phyloP scores from a whole-genome alignment of 2,329 filamentous ascomycete species.

The Acrocalymma vagum region DNA sequence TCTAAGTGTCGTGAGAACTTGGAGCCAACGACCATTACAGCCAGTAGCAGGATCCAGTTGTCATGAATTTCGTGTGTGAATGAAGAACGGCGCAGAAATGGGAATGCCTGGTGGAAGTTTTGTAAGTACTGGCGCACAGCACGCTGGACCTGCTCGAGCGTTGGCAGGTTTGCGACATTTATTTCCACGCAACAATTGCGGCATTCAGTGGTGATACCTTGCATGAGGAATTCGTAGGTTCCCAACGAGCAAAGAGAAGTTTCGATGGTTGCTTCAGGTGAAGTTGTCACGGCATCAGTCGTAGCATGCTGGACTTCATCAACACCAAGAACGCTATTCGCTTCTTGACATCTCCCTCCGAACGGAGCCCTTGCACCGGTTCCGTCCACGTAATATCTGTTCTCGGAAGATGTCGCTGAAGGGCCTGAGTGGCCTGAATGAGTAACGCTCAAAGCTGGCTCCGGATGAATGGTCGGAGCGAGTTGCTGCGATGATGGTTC shows the following conservation, averaged over 20 bases:
- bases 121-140: slow-evolving; percentile 35
- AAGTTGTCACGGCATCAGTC: no score
- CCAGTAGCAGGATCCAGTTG: slow-evolving; percentile 31
- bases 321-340: background rate
- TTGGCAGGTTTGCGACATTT: slow-evolving; percentile 24
- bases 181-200: slow-evolving; percentile 7
- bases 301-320: no score
- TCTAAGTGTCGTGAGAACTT: slow-evolving; percentile 22
- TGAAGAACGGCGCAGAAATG: slow-evolving; percentile 34
- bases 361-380: slow-evolving; percentile 22
- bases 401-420: slow-evolving; percentile 9
- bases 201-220: slow-evolving; percentile 11
- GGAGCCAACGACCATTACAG: slow-evolving; percentile 36
- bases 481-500: no score
- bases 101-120: slow-evolving; percentile 35
- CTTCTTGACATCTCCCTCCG: slow-evolving; percentile 13
- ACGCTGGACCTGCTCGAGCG: slow-evolving; percentile 22
- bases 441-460: no score
- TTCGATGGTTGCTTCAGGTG: background rate
- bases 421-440: slow-evolving; percentile 13
- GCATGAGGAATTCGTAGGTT: slow-evolving; percentile 12
- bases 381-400: slow-evolving; percentile 21
- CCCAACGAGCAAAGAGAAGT: background rate
- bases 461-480: no score
- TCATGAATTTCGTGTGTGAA: slow-evolving; percentile 13